A percentile compares a stretch with the other conserved stretches of the same genome.
Evolutionary conservation across 140 eudicot species (phyloP).

Genomic region (Anethum foeniculum): DNA sequence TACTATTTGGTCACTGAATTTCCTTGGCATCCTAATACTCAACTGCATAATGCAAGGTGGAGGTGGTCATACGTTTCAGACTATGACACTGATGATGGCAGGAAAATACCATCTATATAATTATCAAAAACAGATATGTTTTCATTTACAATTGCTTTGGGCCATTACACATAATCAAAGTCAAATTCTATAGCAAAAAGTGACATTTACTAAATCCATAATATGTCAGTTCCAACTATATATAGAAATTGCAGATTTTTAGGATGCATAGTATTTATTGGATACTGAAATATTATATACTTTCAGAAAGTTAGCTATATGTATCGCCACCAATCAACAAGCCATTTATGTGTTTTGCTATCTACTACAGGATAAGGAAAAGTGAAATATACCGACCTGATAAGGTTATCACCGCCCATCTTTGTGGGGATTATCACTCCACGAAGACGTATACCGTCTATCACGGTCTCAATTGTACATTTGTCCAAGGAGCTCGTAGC

Average conservation of each 20-base stretch:
- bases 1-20: background rate
- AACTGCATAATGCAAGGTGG: background rate
- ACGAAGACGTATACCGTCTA: conserved; percentile 90
- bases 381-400: conserved; percentile 29
- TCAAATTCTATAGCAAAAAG: background rate
- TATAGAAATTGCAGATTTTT: background rate
- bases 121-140: background rate
- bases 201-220: background rate
- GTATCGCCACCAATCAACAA: background rate
- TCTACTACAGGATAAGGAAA: background rate
- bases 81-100: background rate
- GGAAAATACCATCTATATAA: background rate
- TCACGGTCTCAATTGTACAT: conserved; percentile 76
- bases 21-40: background rate
- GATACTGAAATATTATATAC: background rate
- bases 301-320: background rate
- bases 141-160: background rate
- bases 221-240: background rate
- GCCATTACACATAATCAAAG: background rate
- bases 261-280: background rate
- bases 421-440: conserved; percentile 65
- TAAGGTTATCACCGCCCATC: conserved; percentile 36
- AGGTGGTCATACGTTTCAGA: background rate
- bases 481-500: conserved; percentile 49
- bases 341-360: background rate